Percentiles rank a stretch among this genome's conserved stretches.
phyloP scores from a whole-genome alignment of 768 basidiomycete genomes.

The Phanerochaete sordida region DNA sequence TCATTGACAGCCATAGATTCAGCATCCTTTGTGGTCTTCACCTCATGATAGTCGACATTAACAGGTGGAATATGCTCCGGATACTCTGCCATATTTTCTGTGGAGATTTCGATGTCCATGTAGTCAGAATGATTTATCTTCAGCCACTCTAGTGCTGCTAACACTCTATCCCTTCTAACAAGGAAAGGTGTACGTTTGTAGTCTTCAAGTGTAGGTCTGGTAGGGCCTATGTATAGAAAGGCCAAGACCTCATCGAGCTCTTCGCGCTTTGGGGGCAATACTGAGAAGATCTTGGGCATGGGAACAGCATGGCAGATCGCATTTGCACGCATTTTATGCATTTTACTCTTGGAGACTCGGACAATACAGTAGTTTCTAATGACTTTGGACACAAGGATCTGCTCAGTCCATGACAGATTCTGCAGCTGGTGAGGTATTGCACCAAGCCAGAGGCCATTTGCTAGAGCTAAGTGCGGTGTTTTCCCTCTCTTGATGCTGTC shows the following conservation, averaged over 20 bases:
- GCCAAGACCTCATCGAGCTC: slow-evolving; percentile 32
- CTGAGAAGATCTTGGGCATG: slow-evolving; percentile 27
- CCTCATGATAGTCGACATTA: slow-evolving; percentile 4
- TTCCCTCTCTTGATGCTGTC: neutral
- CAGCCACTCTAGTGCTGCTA: slow-evolving; percentile 13
- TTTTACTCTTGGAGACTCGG: slow-evolving; percentile 4
- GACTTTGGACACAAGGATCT: slow-evolving; percentile 25
- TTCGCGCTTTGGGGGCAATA: slow-evolving; percentile 26
- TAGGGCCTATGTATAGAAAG: slow-evolving; percentile 30
- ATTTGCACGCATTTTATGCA: slow-evolving; percentile 33
- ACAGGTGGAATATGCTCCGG: slow-evolving; percentile 23
- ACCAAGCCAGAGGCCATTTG: slow-evolving; percentile 36
- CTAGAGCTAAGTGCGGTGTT: slow-evolving; percentile 18
- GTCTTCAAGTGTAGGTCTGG: slow-evolving; percentile 20
- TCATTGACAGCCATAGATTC: slow-evolving; percentile 22
- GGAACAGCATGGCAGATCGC: slow-evolving; percentile 30
- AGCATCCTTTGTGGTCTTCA: neutral
- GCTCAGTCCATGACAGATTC: slow-evolving; percentile 28
- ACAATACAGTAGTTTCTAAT: slow-evolving; percentile 16
- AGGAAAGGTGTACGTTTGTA: slow-evolving; percentile 21
- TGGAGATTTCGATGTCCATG: slow-evolving; percentile 13
- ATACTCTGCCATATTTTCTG: slow-evolving; percentile 12
- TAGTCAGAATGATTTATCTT: slow-evolving; percentile 16
- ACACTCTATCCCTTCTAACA: slow-evolving; percentile 7
- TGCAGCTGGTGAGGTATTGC: slow-evolving; percentile 26